Evolutionary conservation across 2,329 filamentous ascomycete genomes (phyloP).

Genomic region (Fusarium sp.): DNA sequence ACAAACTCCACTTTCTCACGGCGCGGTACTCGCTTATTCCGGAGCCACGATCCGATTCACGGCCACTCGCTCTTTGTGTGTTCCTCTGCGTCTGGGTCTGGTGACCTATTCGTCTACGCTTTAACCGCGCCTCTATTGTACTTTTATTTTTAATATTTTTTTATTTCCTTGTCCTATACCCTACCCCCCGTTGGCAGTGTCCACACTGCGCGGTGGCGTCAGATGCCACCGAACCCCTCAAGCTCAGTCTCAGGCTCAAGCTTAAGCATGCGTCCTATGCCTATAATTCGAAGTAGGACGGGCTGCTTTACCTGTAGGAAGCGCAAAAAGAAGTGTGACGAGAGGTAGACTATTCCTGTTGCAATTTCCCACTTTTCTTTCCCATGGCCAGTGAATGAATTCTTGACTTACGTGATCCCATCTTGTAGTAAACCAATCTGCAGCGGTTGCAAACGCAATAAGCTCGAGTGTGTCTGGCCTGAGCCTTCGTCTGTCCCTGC

Average conservation of each 20-base stretch:
- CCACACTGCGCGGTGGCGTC: background rate
- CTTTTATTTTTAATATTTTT: background rate
- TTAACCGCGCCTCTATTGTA: background rate
- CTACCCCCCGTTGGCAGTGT: background rate
- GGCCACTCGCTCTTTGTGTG: slow-evolving; percentile 15
- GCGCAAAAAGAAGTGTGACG: slow-evolving; percentile 67
- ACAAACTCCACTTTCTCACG: slow-evolving; percentile 32
- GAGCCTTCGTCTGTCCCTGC: slow-evolving; percentile 21
- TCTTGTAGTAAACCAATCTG: slow-evolving; percentile 60
- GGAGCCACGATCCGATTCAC: slow-evolving; percentile 36
- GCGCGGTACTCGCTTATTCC: slow-evolving; percentile 34
- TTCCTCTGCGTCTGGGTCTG: slow-evolving; percentile 1
- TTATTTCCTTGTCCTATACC: background rate
- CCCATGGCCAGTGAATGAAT: too few species aligned
- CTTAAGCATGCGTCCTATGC: slow-evolving; percentile 49
- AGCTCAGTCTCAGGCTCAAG: slow-evolving; percentile 10
- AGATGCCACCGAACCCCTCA: slow-evolving; percentile 20
- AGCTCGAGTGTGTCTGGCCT: slow-evolving; percentile 66
- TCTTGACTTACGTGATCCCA: slow-evolving; percentile 14
- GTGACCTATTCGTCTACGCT: background rate
- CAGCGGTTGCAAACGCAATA: slow-evolving; percentile 65
- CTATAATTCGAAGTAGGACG: slow-evolving; percentile 55
- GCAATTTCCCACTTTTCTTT: too few species aligned
- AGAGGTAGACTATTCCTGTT: slow-evolving; percentile 45
- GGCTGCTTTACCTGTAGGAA: slow-evolving; percentile 64